These are phyloP conservation scores for Aspergillus sp. DNA, from an alignment of 2,329 filamentous ascomycete species.

Conservation along the genomic window DNA sequence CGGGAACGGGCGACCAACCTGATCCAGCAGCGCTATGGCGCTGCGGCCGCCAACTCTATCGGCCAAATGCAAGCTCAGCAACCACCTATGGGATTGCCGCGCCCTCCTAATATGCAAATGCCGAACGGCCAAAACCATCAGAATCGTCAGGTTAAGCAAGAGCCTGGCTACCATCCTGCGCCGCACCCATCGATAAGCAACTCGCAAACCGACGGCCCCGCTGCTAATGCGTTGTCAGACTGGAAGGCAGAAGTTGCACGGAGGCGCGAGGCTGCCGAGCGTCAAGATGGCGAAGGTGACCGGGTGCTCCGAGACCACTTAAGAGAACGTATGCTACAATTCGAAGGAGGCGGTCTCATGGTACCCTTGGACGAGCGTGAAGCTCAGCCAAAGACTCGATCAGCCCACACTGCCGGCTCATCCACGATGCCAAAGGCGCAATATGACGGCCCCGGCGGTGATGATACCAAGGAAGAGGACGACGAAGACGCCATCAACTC, in stretches of 20 bases:
- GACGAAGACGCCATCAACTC: constrained; percentile 99
- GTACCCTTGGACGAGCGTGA: constrained; percentile 47
- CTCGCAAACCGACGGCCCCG: constrained; percentile 77
- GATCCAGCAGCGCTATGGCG: constrained; percentile 54
- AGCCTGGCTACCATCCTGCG: constrained; percentile 40
- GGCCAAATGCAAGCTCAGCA: constrained; percentile 50
- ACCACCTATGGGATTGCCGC: constrained; percentile 38
- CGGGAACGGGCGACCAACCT: constrained; percentile 59
- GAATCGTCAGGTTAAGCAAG: constrained; percentile 47
- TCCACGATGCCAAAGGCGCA: constrained; percentile 46
- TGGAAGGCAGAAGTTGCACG: constrained; percentile 53
- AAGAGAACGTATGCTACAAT: constrained; percentile 43
- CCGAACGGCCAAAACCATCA: constrained; percentile 39
- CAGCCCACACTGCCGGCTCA: constrained; percentile 16
- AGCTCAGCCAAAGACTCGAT: constrained; percentile 41
- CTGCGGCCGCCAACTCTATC: constrained; percentile 48
- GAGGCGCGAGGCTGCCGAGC: constrained; percentile 45
- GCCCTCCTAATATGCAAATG: constrained; percentile 38
- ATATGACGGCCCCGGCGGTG: constrained; percentile 61
- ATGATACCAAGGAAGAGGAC: constrained; percentile 61
- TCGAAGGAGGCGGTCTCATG: constrained; percentile 54
- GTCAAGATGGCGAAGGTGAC: constrained; percentile 42
- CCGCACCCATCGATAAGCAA: constrained; percentile 49
- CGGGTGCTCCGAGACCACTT: constrained; percentile 48
- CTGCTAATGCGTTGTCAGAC: constrained; percentile 62